phyloP scores from a whole-genome alignment of 2,329 filamentous ascomycete genomes.

The Rosellinia necatrix region DNA sequence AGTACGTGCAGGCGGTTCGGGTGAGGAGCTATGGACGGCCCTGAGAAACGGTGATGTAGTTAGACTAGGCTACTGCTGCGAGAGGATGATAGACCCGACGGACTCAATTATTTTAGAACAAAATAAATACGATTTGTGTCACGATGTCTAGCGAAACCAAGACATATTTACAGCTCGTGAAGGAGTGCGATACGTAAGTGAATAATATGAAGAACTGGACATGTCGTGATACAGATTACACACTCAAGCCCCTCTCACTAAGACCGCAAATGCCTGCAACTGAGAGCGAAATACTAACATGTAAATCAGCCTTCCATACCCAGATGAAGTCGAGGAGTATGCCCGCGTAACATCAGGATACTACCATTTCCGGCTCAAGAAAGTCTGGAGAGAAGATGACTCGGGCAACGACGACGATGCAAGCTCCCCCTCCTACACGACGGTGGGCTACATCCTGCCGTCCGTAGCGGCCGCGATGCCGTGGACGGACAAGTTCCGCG shows the following conservation, averaged over 20 bases:
- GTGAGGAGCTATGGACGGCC: neutral
- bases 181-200: slow-evolving; percentile 10
- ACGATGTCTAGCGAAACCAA: neutral
- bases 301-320: neutral
- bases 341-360: neutral
- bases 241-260: too few species aligned
- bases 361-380: slow-evolving; percentile 4
- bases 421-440: neutral
- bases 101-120: neutral
- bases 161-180: slow-evolving; percentile 1
- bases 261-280: too few species aligned
- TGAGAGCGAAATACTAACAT: neutral
- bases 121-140: too few species aligned
- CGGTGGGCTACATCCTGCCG: slow-evolving; percentile 3
- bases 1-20: neutral
- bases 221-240: neutral
- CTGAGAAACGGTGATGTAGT: neutral
- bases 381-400: neutral
- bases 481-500: slow-evolving; percentile 7
- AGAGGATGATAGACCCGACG: too few species aligned
- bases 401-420: neutral
- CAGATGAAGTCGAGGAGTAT: slow-evolving; percentile 1
- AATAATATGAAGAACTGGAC: neutral
- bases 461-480: neutral
- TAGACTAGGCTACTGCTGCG: neutral